Base-by-base conservation (phyloP, 345 rosid genomes). In the Abelmoschus esculentus region DNA sequence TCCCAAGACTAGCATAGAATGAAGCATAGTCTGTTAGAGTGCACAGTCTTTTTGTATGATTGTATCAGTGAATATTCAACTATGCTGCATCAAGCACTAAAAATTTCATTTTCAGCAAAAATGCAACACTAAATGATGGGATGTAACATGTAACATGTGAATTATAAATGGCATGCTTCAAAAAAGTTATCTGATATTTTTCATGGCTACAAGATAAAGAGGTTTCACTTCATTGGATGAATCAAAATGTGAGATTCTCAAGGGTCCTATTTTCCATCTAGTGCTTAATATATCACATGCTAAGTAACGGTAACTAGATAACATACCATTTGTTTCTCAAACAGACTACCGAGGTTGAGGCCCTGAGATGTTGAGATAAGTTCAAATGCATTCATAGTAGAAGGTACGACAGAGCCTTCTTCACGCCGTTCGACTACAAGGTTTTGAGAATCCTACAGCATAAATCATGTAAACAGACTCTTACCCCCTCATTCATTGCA, bases 311-410 rank as follows among this genome's bases (percentile, higher is more conserved):
- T 17, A 15, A 59, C 36, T 42, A 38, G 54, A 67, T 26, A 53
- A 68, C 80, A 61, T 86, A 90, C 99, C 98, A 89, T 90, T 85
- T 92, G 92, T 81, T 92, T 96, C 84, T 96, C 98, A 72, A 96
- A 96, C 64, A 96, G 93, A 56, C 85, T 78, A 73, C 97, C 74
- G 56, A 96, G 98, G 85, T 96, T 96, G 77, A 96, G 98, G 76
- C 99, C 96, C 79, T 88, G 97, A 7, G 98, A 96, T 28, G 92
- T 90, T 53, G 99, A 87, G 73, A 96, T 96, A 70, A 96, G 96
- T 83, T 96, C 99, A 81, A 96, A 96, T 13, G 99, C 98, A 83
- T 96, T 96, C 99, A 96, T 86, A 29, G 98, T 82, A 64, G 86
- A 78, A 73, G 99, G 99, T 53, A 84, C 86, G 32, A 70, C 79